Conservation (phyloP, 2,329 filamentous ascomycete genomes). For the Coleophoma cylindrospora region DNA sequence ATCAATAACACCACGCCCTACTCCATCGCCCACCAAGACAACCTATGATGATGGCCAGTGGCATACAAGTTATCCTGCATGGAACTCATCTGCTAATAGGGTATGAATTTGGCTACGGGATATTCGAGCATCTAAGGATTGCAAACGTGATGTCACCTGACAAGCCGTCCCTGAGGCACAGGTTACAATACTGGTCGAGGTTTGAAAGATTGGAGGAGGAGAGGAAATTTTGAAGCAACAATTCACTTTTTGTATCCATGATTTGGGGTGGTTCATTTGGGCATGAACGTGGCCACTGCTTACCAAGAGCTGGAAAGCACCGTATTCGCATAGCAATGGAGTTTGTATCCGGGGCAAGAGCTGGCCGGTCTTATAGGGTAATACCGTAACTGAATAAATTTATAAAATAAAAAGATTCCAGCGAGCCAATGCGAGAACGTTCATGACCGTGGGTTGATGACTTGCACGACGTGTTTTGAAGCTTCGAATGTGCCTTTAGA, state of each 20-base stretch:
- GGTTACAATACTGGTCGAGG: too few species aligned
- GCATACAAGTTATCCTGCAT: constrained; percentile 23
- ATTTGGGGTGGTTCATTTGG: neutral
- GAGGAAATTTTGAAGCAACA: neutral
- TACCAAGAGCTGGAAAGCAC: constrained; percentile 26
- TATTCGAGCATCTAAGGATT: too few species aligned
- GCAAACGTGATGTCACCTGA: too few species aligned
- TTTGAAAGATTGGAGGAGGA: too few species aligned
- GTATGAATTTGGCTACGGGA: neutral
- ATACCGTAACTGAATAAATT: too few species aligned
- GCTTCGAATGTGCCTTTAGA: too few species aligned
- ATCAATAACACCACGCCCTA: constrained; percentile 3
- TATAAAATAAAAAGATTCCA: too few species aligned
- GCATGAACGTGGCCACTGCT: constrained; percentile 4
- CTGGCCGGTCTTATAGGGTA: too few species aligned
- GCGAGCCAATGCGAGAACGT: too few species aligned
- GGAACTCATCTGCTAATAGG: constrained; percentile 4
- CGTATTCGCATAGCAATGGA: constrained; percentile 10
- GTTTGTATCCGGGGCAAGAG: constrained; percentile 2
- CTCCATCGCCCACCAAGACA: constrained; percentile 2
- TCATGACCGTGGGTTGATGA: too few species aligned
- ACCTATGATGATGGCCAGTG: constrained; percentile 24
- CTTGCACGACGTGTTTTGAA: too few species aligned
- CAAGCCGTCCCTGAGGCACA: too few species aligned
- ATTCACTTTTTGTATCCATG: neutral